Percentiles rank a stretch among this genome's conserved stretches.
phyloP scores from a whole-genome alignment of 495 filamentous ascomycete species.

The Sphaerosporella brunnea region DNA sequence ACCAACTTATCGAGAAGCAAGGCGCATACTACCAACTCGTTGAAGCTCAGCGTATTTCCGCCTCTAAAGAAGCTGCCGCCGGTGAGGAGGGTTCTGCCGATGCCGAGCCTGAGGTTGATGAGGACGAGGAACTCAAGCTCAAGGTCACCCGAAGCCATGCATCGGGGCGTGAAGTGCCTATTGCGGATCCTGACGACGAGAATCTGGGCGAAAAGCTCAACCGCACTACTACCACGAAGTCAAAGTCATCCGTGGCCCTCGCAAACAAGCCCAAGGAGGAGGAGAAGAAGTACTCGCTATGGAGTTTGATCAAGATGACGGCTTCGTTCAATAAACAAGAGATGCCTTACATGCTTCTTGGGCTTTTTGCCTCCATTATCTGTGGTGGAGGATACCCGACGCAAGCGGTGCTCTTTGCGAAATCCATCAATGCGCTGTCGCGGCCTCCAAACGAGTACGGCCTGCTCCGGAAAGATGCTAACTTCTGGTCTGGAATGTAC shows the following conservation, averaged over 20 bases:
- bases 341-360: slow-evolving; percentile 52
- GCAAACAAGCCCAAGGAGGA: slow-evolving; percentile 34
- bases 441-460: slow-evolving; percentile 31
- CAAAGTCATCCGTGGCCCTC: slow-evolving; percentile 50
- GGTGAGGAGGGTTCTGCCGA: slow-evolving; percentile 33
- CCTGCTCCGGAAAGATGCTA: slow-evolving; percentile 44
- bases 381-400: slow-evolving; percentile 70
- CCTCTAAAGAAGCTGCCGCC: slow-evolving; percentile 39
- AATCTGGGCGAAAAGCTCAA: slow-evolving; percentile 36
- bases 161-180: slow-evolving; percentile 18
- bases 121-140: slow-evolving; percentile 34
- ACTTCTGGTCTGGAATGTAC: slow-evolving; percentile 92
- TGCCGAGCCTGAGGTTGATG: slow-evolving; percentile 29
- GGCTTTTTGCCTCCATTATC: slow-evolving; percentile 59
- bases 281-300: slow-evolving; percentile 47
- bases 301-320: slow-evolving; percentile 70
- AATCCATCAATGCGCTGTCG: slow-evolving; percentile 56
- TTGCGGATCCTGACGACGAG: slow-evolving; percentile 43
- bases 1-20: slow-evolving; percentile 41
- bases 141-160: slow-evolving; percentile 29
- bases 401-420: slow-evolving; percentile 81
- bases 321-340: slow-evolving; percentile 64
- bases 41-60: slow-evolving; percentile 60
- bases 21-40: slow-evolving; percentile 61
- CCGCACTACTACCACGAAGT: slow-evolving; percentile 48